phyloP scores from a whole-genome alignment of 257 asterid genomes.

The Solanum corneliomulleri region DNA sequence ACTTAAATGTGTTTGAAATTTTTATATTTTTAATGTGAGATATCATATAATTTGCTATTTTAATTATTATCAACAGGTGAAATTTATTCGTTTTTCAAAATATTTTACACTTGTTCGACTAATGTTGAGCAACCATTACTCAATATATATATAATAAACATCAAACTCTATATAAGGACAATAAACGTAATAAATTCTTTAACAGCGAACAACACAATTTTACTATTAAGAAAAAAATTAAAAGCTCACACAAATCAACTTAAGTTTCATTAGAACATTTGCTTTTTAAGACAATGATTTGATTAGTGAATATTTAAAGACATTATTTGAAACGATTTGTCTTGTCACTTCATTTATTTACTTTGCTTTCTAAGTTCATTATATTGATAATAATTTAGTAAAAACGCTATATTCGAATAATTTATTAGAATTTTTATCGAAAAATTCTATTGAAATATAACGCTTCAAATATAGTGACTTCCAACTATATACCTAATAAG shows the following conservation, averaged over 20 bases:
- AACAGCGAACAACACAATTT: not conserved
- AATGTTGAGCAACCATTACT: not conserved
- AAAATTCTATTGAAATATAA: not conserved
- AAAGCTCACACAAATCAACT: not conserved
- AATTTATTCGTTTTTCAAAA: not conserved
- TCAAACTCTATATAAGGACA: not conserved
- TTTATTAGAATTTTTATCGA: fast-evolving
- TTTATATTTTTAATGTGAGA: not conserved
- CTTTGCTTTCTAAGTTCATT: not conserved
- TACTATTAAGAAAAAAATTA: not conserved
- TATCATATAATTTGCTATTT: not conserved
- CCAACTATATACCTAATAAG: fast-evolving
- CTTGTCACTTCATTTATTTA: not conserved
- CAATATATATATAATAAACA: not conserved
- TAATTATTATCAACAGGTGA: not conserved
- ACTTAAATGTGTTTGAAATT: not conserved
- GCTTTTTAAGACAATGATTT: not conserved
- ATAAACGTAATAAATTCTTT: not conserved
- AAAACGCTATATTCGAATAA: not conserved
- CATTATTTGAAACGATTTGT: not conserved
- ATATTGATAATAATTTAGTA: not conserved
- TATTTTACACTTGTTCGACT: not conserved
- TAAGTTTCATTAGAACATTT: not conserved
- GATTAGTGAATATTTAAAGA: not conserved
- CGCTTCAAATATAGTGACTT: not conserved